These are phyloP conservation scores for Pseudonitzschia multistriata DNA, from an alignment of 108 stramenopile genomes.

Conservation along the genomic window DNA sequence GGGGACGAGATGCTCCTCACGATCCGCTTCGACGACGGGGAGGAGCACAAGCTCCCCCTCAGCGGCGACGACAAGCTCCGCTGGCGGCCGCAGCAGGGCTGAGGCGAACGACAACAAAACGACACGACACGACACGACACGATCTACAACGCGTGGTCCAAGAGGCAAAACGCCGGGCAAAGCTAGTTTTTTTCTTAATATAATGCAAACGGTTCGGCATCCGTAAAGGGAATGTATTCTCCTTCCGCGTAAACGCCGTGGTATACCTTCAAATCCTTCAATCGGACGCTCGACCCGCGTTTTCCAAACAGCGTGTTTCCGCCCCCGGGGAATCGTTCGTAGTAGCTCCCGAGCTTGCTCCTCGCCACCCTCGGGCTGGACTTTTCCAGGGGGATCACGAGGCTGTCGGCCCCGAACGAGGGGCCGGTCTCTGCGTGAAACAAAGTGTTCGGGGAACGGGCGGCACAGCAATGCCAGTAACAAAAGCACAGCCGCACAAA, in stretches of 20 bases:
- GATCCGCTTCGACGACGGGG: slow-evolving; percentile 74
- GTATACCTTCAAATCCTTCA: slow-evolving; percentile 73
- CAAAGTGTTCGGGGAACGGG: too few relatives aligned
- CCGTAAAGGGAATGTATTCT: slow-evolving; percentile 84
- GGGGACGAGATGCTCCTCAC: slow-evolving; percentile 75
- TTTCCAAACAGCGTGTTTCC: slow-evolving; percentile 70
- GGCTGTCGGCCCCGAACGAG: slow-evolving; percentile 76
- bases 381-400: slow-evolving; percentile 64
- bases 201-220: slow-evolving; percentile 89
- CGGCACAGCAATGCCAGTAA: too few relatives aligned
- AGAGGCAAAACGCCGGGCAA: too few relatives aligned
- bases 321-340: slow-evolving; percentile 75
- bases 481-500: too few relatives aligned
- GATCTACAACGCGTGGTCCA: too few relatives aligned
- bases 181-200: slow-evolving; percentile 46
- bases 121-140: too few relatives aligned
- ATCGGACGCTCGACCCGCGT: slow-evolving; percentile 50
- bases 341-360: slow-evolving; percentile 78
- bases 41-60: slow-evolving; percentile 64
- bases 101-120: too few relatives aligned
- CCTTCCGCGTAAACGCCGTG: slow-evolving; percentile 73
- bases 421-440: slow-evolving; percentile 69
- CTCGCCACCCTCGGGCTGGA: slow-evolving; percentile 61
- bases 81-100: slow-evolving; percentile 76
- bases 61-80: slow-evolving; percentile 80